phyloP scores from a whole-genome alignment of 805 yeast species.

The Metschnikowia cubensis region DNA sequence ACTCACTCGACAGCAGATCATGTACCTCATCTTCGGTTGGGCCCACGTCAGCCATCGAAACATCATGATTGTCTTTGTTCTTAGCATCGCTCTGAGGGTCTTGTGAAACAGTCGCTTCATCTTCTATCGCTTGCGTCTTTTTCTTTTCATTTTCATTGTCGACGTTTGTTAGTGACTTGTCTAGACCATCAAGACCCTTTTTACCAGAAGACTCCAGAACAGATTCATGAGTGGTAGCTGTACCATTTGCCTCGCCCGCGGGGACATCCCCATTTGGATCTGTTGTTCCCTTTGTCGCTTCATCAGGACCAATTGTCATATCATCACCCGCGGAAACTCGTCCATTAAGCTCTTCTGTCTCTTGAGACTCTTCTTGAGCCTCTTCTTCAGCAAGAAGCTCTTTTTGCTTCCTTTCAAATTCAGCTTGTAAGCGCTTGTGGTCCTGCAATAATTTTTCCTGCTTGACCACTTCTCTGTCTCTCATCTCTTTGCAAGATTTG shows the following conservation, averaged over 20 bases:
- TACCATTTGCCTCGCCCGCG: neutral
- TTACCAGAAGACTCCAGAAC: neutral
- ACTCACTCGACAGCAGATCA: constrained; percentile 18
- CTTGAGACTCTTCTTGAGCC: constrained; percentile 1
- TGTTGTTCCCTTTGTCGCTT: neutral
- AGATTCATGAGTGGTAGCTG: neutral
- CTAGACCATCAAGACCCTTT: neutral
- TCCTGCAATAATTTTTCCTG: constrained; percentile 42
- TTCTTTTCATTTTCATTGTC: neutral
- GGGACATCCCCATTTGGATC: neutral
- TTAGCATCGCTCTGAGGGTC: neutral
- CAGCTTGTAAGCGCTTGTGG: constrained; percentile 26
- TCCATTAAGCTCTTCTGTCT: neutral
- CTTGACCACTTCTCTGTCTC: constrained; percentile 58
- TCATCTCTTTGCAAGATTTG: constrained; percentile 70
- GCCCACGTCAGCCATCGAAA: neutral
- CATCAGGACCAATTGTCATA: neutral
- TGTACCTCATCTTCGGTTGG: neutral
- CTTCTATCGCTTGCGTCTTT: neutral
- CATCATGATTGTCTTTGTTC: neutral
- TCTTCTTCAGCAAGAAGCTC: constrained; percentile 4
- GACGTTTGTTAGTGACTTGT: neutral
- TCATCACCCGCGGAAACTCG: neutral
- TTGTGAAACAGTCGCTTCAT: neutral
- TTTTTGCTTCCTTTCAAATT: constrained; percentile 19